These are phyloP conservation scores for Penicillium paxilli DNA, from an alignment of 495 filamentous ascomycete genomes.

Conservation along the genomic window DNA sequence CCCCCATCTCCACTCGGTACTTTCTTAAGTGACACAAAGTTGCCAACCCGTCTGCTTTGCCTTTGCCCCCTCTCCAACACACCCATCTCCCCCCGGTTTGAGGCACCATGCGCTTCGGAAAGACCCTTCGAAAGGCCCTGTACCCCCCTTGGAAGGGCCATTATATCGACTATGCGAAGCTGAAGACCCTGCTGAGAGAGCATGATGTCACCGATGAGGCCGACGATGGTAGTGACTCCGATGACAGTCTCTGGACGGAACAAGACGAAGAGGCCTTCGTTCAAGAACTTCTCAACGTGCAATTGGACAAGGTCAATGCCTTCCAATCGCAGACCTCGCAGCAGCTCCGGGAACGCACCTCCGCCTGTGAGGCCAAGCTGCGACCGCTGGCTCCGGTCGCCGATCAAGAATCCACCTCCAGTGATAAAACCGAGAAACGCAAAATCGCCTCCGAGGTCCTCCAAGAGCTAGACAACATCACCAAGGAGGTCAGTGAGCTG, in stretches of 20 bases:
- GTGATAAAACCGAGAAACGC: constrained; percentile 45
- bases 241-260: constrained; percentile 75
- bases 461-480: constrained; percentile 79
- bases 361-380: constrained; percentile 53
- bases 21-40: constrained; percentile 2
- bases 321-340: constrained; percentile 80
- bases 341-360: constrained; percentile 66
- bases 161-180: constrained; percentile 93
- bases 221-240: constrained; percentile 54
- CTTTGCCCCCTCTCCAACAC: constrained; percentile 4
- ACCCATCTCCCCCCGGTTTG: not conserved
- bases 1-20: not conserved
- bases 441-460: constrained; percentile 66
- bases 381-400: constrained; percentile 41
- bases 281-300: constrained; percentile 88
- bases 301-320: constrained; percentile 90
- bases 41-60: not conserved
- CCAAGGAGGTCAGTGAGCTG: constrained; percentile 86
- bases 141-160: constrained; percentile 89
- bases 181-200: constrained; percentile 86
- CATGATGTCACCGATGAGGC: constrained; percentile 51
- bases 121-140: constrained; percentile 73
- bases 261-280: constrained; percentile 93
- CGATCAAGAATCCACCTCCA: constrained; percentile 28
- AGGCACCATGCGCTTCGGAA: constrained; percentile 86